These are phyloP conservation scores for Akanthomyces muscarius DNA, from an alignment of 2,329 filamentous ascomycete genomes.

Conservation along the genomic window DNA sequence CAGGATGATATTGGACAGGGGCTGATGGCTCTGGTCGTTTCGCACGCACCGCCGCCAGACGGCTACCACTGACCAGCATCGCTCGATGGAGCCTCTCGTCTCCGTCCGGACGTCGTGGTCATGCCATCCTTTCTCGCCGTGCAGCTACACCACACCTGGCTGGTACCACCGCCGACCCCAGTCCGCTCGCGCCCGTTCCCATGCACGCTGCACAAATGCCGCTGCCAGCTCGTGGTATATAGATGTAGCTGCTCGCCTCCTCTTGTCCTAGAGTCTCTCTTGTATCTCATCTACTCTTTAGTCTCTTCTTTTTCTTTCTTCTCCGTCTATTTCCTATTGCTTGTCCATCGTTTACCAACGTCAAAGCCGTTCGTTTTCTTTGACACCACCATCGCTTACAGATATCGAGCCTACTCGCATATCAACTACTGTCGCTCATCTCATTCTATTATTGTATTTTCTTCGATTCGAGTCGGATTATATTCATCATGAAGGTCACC, in stretches of 20 bases:
- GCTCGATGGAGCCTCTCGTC: background rate
- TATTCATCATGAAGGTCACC: constrained; percentile 48
- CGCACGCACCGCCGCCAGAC: background rate
- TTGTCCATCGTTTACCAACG: constrained; percentile 18
- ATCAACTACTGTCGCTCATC: constrained; percentile 12
- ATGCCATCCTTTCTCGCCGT: constrained; percentile 4
- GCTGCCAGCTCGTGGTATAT: constrained; percentile 15
- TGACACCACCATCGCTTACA: constrained; percentile 30
- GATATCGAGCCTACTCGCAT: constrained; percentile 9
- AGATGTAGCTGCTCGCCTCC: constrained; percentile 13
- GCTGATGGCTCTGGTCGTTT: background rate
- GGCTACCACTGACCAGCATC: background rate
- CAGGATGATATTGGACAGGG: constrained; percentile 16
- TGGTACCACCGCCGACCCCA: background rate
- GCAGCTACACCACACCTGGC: background rate
- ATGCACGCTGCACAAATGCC: background rate
- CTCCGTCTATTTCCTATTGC: constrained; percentile 11
- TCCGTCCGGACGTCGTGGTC: background rate
- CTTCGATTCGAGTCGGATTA: constrained; percentile 3
- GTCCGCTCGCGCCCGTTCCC: background rate
- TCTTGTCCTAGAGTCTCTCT: background rate
- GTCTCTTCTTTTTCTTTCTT: constrained; percentile 11
- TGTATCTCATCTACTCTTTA: constrained; percentile 15
- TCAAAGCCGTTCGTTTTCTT: constrained; percentile 58
- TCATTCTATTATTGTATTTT: constrained; percentile 21